Conservation (phyloP, 2,329 filamentous ascomycete species). For the Trichophyton simii region DNA sequence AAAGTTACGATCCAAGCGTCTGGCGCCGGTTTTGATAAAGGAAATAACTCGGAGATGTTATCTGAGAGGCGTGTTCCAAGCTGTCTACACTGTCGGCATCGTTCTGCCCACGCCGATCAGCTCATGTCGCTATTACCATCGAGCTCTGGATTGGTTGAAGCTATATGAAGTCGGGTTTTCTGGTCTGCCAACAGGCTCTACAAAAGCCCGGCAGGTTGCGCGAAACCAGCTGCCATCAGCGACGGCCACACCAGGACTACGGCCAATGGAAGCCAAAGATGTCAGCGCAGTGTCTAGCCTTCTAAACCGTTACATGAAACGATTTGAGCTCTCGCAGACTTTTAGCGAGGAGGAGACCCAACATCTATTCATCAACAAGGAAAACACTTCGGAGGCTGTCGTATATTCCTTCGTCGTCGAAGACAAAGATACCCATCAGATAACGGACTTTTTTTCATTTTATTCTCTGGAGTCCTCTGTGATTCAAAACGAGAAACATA, state of each 20-base stretch:
- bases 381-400: constrained; percentile 59
- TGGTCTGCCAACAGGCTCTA: constrained; percentile 69
- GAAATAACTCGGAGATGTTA: constrained; percentile 93
- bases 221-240: constrained; percentile 71
- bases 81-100: constrained; percentile 87
- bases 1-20: constrained; percentile 84
- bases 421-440: constrained; percentile 55
- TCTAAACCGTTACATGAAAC: constrained; percentile 61
- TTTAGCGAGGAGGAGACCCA: constrained; percentile 69
- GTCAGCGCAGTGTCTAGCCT: constrained; percentile 62
- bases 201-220: constrained; percentile 69
- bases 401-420: constrained; percentile 92
- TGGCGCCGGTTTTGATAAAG: constrained; percentile 91
- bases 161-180: constrained; percentile 91
- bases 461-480: constrained; percentile 90
- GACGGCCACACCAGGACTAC: constrained; percentile 61
- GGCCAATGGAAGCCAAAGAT: constrained; percentile 69
- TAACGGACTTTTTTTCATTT: constrained; percentile 96
- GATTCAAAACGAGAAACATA: constrained; percentile 67
- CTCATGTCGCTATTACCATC: constrained; percentile 91
- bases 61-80: constrained; percentile 75
- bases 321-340: constrained; percentile 72
- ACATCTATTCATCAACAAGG: constrained; percentile 74
- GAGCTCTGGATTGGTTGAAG: constrained; percentile 89
- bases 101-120: constrained; percentile 84